A percentile compares a stretch with the other conserved stretches of the same genome.
phyloP scores from a whole-genome alignment of 768 basidiomycete species.

The Lenzites betulinus region DNA sequence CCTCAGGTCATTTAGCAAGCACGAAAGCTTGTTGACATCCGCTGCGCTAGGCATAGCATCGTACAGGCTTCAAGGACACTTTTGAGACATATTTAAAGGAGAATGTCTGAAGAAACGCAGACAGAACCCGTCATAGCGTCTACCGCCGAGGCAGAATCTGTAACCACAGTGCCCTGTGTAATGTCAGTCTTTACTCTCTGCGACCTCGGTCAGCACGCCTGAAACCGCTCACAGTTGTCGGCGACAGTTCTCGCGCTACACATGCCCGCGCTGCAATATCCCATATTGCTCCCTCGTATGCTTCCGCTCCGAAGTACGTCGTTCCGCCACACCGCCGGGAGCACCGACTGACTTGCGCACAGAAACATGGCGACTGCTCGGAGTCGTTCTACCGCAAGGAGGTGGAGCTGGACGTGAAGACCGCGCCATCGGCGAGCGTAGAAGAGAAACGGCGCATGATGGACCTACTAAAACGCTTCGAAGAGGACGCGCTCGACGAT shows the following conservation, averaged over 20 bases:
- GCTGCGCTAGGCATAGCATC: too few species aligned
- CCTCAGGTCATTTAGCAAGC: not conserved
- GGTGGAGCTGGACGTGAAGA: constrained; percentile 61
- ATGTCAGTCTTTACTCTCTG: constrained; percentile 21
- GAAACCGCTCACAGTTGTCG: constrained; percentile 54
- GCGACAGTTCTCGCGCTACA: constrained; percentile 76
- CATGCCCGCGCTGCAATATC: constrained; percentile 79
- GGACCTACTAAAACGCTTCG: constrained; percentile 69
- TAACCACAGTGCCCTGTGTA: constrained; percentile 25
- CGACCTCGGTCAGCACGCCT: not conserved
- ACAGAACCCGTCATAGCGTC: constrained; percentile 13
- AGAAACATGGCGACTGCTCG: constrained; percentile 74
- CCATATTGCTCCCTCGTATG: constrained; percentile 80
- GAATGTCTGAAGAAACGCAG: not conserved
- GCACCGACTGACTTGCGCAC: constrained; percentile 12
- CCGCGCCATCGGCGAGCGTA: constrained; percentile 52
- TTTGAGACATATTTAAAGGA: too few species aligned
- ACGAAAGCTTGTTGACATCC: too few species aligned
- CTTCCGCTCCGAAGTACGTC: constrained; percentile 70
- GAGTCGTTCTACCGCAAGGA: constrained; percentile 82
- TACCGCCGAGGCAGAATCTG: constrained; percentile 12
- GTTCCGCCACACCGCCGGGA: not conserved
- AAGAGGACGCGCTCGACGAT: constrained; percentile 54
- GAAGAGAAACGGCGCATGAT: constrained; percentile 68
- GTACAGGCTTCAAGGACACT: too few species aligned